A percentile compares a stretch with the other conserved stretches of the same genome.
phyloP scores from a whole-genome alignment of 116 monocot genomes.

The Posidonia oceanica region DNA sequence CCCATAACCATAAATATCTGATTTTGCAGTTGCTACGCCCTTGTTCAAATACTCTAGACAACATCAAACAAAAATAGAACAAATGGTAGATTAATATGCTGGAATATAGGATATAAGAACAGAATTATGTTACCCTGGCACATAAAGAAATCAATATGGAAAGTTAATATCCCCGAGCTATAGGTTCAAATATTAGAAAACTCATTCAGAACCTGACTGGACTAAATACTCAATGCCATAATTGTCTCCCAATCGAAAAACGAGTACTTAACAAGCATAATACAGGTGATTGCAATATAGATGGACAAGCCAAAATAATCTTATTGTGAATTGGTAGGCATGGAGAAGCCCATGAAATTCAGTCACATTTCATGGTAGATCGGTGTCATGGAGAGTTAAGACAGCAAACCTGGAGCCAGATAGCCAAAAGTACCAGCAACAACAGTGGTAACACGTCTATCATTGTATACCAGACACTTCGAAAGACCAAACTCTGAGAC shows the following conservation, averaged over 20 bases:
- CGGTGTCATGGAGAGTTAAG: neutral
- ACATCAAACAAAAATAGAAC: neutral
- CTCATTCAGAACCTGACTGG: too few species aligned
- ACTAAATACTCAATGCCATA: too few species aligned
- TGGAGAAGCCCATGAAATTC: too few species aligned
- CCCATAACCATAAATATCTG: conserved; percentile 82
- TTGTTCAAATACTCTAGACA: conserved; percentile 61
- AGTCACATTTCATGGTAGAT: too few species aligned
- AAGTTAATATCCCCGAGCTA: too few species aligned
- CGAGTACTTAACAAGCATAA: too few species aligned
- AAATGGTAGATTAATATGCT: neutral
- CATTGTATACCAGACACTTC: conserved; percentile 74
- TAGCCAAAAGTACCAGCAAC: conserved; percentile 98
- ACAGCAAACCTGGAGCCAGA: conserved; percentile 62
- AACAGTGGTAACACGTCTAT: conserved; percentile 79
- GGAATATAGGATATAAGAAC: neutral
- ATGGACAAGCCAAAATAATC: too few species aligned
- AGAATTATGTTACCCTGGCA: neutral
- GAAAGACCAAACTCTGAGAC: conserved; percentile 93
- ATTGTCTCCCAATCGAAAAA: too few species aligned
- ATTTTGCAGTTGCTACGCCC: conserved; percentile 63
- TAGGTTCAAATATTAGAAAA: too few species aligned
- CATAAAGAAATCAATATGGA: neutral
- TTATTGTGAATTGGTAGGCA: too few species aligned
- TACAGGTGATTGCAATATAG: too few species aligned